phyloP scores from a whole-genome alignment of 495 filamentous ascomycete species.

The Xylaria scruposa region DNA sequence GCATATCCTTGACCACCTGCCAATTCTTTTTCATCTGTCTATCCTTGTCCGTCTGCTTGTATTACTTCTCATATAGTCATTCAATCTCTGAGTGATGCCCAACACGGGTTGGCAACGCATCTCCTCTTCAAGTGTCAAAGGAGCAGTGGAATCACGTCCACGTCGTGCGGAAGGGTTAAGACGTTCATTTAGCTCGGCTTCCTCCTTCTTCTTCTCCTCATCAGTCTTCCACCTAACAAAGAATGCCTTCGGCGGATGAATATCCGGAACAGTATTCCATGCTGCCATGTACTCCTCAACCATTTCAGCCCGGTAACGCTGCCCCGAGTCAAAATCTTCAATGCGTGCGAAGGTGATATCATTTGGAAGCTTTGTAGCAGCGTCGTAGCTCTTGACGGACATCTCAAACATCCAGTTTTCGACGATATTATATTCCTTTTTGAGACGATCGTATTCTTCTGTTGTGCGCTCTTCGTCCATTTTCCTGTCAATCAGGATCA shows the following conservation, averaged over 20 bases:
- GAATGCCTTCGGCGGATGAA: neutral
- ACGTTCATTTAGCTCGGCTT: neutral
- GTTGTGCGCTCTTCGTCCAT: neutral
- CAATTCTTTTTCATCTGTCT: no score
- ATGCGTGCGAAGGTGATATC: neutral
- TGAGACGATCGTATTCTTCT: neutral
- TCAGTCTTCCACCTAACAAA: constrained; percentile 20
- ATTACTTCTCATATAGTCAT: neutral
- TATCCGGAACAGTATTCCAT: neutral
- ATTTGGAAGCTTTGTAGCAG: neutral
- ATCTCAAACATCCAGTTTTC: neutral
- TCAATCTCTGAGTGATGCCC: neutral
- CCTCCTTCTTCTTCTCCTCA: neutral
- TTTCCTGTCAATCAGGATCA: neutral
- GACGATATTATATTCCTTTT: no score
- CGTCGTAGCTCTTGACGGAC: neutral
- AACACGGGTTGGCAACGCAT: neutral
- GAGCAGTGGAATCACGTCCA: neutral
- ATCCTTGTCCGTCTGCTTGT: no score
- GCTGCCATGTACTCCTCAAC: neutral
- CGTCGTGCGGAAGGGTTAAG: neutral
- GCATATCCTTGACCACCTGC: no score
- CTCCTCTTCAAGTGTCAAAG: neutral
- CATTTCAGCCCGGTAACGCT: neutral
- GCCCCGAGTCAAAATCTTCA: neutral